Conservation (phyloP, 2,329 filamentous ascomycete genomes). For the Alternaria angustiovoidea region DNA sequence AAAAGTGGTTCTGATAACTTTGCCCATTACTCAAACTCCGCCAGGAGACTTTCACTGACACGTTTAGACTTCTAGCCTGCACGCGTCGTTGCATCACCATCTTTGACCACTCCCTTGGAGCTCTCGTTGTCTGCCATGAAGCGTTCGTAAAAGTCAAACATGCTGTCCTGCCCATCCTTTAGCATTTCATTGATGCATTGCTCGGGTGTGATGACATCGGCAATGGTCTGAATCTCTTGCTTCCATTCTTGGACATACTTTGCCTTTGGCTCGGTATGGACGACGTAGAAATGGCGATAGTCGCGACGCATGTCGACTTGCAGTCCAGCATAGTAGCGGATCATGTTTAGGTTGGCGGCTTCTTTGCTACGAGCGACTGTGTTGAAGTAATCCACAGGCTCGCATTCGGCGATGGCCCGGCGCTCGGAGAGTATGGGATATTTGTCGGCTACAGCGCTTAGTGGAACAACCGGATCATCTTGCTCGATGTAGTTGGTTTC, state of each 20-base stretch:
- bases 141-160: conserved; percentile 43
- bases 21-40: no score
- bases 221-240: conserved; percentile 32
- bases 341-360: conserved; percentile 38
- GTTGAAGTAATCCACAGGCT: conserved; percentile 36
- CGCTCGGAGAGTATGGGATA: conserved; percentile 43
- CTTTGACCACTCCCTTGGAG: background rate
- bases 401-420: conserved; percentile 24
- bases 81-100: background rate
- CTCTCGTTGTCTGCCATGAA: conserved; percentile 17
- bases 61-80: background rate
- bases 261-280: conserved; percentile 38
- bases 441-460: conserved; percentile 30
- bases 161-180: conserved; percentile 24
- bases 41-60: background rate
- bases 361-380: conserved; percentile 25
- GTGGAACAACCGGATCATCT: conserved; percentile 20
- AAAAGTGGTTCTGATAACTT: no score
- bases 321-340: conserved; percentile 36
- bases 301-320: conserved; percentile 31
- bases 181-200: conserved; percentile 35
- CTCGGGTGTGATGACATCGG: conserved; percentile 40
- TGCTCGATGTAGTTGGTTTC: conserved; percentile 37
- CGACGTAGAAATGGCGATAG: conserved; percentile 45
- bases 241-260: conserved; percentile 31